Percentiles rank a stretch among this genome's conserved stretches.
Evolutionary conservation across 495 filamentous ascomycete species (phyloP).

Genomic region (Pyrenopolyporus hunteri): DNA sequence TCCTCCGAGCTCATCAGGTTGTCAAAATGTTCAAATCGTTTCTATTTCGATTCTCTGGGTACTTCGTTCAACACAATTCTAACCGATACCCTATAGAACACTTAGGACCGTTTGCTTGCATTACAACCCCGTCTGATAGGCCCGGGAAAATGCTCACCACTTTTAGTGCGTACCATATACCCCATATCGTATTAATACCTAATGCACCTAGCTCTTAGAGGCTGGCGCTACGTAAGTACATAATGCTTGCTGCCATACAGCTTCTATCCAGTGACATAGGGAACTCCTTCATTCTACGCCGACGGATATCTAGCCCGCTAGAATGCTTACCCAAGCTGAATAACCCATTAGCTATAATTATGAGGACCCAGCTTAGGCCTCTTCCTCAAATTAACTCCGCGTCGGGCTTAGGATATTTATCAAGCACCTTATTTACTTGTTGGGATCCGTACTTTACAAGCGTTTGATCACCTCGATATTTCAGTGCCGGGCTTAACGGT

Average conservation of each 20-base stretch:
- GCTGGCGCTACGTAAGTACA: neutral
- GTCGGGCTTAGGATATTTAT: constrained; percentile 25
- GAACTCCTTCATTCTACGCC: neutral
- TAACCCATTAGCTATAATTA: neutral
- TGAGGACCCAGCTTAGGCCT: neutral
- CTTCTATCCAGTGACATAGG: neutral
- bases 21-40: neutral
- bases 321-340: too few species aligned
- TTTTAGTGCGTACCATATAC: neutral
- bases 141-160: constrained; percentile 25
- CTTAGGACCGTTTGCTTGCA: too few species aligned
- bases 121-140: constrained; percentile 29
- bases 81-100: too few species aligned
- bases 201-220: too few species aligned
- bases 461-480: constrained; percentile 17
- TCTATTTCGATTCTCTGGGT: constrained; percentile 9
- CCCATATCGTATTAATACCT: too few species aligned
- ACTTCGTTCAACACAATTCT: constrained; percentile 13
- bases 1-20: constrained; percentile 6
- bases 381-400: neutral
- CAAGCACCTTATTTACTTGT: too few species aligned
- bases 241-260: constrained; percentile 1
- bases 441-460: too few species aligned
- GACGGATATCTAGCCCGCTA: neutral
- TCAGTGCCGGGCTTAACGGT: constrained; percentile 1